These are phyloP conservation scores for Blastomyces silverae DNA, from an alignment of 2,329 filamentous ascomycete species.

Conservation along the genomic window DNA sequence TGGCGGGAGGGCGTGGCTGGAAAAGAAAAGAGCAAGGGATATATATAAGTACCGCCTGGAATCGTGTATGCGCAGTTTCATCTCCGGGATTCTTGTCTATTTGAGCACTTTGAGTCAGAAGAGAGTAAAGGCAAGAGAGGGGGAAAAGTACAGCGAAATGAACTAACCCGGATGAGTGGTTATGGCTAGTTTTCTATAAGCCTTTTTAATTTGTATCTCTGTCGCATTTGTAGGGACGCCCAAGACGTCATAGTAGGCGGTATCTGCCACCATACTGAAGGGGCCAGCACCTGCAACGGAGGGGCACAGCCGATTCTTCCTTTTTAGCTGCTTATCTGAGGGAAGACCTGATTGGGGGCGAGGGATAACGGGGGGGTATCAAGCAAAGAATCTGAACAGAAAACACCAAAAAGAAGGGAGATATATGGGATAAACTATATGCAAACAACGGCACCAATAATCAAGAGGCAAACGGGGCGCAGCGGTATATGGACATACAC, in stretches of 20 bases:
- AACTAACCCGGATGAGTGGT: slow-evolving; percentile 74
- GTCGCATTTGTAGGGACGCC: slow-evolving; percentile 78
- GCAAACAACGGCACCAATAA: not conserved
- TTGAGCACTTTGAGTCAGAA: slow-evolving; percentile 13
- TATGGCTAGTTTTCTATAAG: slow-evolving; percentile 90
- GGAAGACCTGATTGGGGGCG: too few species aligned
- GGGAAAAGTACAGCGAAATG: not conserved
- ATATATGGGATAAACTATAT: not conserved
- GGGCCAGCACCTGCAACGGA: not conserved
- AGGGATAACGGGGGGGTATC: not conserved
- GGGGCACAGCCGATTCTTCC: not conserved
- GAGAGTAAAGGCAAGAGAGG: slow-evolving; percentile 2
- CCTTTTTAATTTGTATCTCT: slow-evolving; percentile 93
- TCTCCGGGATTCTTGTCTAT: slow-evolving; percentile 96
- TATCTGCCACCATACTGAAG: slow-evolving; percentile 71
- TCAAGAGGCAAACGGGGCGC: too few species aligned
- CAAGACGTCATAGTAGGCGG: slow-evolving; percentile 78
- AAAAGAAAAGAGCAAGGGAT: slow-evolving; percentile 3
- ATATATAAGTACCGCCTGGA: slow-evolving; percentile 63
- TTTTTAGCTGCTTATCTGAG: not conserved
- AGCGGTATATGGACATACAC: too few species aligned
- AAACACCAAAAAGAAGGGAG: not conserved
- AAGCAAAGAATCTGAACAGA: not conserved
- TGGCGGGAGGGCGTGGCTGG: not conserved
- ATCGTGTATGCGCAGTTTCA: slow-evolving; percentile 85